These are phyloP conservation scores for Selenicereus undatus DNA, from an alignment of 148 eudicot genomes.

Conservation along the genomic window DNA sequence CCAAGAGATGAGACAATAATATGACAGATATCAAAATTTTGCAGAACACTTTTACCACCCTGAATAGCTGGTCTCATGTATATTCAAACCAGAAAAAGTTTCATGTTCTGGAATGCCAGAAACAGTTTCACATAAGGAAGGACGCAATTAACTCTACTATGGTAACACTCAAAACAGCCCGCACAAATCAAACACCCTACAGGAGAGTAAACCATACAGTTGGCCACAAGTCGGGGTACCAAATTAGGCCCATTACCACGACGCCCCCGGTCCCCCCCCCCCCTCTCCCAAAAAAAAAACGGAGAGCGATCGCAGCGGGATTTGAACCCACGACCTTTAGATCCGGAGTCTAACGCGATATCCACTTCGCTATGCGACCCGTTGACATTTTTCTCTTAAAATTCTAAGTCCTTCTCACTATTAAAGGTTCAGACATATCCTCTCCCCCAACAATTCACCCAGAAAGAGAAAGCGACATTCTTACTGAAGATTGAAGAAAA, in stretches of 20 bases:
- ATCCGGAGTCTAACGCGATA: slow-evolving; percentile 43
- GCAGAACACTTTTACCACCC: not conserved
- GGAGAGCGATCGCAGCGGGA: slow-evolving; percentile 31
- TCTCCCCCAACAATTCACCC: slow-evolving; percentile 7
- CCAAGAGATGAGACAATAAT: not conserved
- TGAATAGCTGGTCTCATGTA: not conserved
- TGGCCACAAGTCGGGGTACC: no score
- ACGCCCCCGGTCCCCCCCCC: no score
- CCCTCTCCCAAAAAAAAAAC: not conserved
- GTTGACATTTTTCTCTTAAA: not conserved
- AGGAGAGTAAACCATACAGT: not conserved
- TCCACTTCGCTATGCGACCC: slow-evolving; percentile 40
- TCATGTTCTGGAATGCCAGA: not conserved
- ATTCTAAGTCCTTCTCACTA: not conserved
- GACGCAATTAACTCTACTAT: not conserved
- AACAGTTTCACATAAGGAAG: not conserved
- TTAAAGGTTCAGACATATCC: not conserved
- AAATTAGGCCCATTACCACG: no score
- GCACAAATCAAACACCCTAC: not conserved
- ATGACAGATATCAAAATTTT: not conserved
- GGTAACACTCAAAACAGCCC: not conserved
- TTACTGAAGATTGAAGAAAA: not conserved
- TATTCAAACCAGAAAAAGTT: not conserved
- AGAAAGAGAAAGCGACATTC: slow-evolving; percentile 16
- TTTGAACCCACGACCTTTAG: slow-evolving; percentile 43